A percentile compares a stretch with the other conserved stretches of the same genome.
Conservation (phyloP, 75 land plant species). For the Picea sitchensis region DNA sequence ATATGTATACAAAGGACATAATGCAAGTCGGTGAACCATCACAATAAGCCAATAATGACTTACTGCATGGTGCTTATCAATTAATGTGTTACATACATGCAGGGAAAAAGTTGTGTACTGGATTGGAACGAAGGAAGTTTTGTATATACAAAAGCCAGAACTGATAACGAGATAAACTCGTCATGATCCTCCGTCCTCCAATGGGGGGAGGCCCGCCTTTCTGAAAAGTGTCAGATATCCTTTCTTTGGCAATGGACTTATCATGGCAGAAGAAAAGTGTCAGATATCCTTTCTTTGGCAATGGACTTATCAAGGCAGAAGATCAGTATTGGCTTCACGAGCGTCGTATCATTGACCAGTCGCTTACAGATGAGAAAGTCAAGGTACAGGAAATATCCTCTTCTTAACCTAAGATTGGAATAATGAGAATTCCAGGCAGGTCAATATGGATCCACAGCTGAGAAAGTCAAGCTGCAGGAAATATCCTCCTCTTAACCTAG, state of each 20-base stretch:
- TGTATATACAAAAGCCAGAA: conserved; percentile 1
- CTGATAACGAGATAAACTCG: neutral
- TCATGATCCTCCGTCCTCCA: neutral
- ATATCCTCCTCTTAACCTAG: too few species aligned
- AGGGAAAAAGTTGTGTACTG: conserved; percentile 5
- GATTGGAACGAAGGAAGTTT: neutral
- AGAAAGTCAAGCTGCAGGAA: neutral
- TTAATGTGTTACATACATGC: neutral
- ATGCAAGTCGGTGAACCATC: too few species aligned
- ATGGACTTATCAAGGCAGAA: neutral
- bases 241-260: neutral
- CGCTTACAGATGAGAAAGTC: neutral
- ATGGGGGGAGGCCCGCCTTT: neutral
- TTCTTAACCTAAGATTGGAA: neutral
- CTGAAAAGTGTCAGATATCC: neutral
- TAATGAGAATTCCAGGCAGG: too few species aligned
- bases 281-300: neutral
- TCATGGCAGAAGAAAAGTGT: neutral
- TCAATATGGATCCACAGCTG: neutral
- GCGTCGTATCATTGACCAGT: neutral
- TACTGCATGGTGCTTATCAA: too few species aligned
- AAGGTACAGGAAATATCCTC: too few species aligned
- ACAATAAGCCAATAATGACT: too few species aligned
- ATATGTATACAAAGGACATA: too few species aligned
- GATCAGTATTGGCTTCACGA: neutral